A percentile compares a stretch with the other conserved stretches of the same genome.
phyloP scores from a whole-genome alignment of 495 filamentous ascomycete genomes.

The Bryoglossum gracile region DNA sequence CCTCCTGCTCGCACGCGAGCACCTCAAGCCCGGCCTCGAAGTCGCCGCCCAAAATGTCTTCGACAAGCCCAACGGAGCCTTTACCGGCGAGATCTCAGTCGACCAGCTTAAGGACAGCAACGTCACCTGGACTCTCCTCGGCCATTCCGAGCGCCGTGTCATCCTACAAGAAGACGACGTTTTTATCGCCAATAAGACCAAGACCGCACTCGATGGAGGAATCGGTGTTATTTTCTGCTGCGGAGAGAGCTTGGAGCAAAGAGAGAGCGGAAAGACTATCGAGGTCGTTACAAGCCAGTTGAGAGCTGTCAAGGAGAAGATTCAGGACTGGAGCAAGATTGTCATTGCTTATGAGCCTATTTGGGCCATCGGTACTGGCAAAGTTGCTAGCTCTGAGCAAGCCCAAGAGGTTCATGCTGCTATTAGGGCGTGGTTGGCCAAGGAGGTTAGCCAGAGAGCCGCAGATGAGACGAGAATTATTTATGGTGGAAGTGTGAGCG shows the following conservation, averaged over 20 bases:
- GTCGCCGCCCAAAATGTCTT: slow-evolving; percentile 94
- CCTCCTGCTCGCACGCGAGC: slow-evolving; percentile 74
- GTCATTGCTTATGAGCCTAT: slow-evolving; percentile 98
- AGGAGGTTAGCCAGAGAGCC: slow-evolving; percentile 61
- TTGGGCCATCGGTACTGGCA: slow-evolving; percentile 98
- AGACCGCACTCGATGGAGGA: slow-evolving; percentile 79
- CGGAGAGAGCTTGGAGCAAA: slow-evolving; percentile 89
- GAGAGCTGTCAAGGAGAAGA: slow-evolving; percentile 56
- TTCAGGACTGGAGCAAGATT: slow-evolving; percentile 83
- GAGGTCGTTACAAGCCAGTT: slow-evolving; percentile 82
- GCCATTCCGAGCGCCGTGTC: slow-evolving; percentile 87
- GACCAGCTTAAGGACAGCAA: slow-evolving; percentile 80
- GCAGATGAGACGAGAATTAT: slow-evolving; percentile 80
- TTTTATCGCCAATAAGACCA: slow-evolving; percentile 88
- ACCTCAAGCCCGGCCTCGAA: slow-evolving; percentile 55
- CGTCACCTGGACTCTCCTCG: slow-evolving; percentile 81
- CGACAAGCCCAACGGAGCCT: slow-evolving; percentile 93
- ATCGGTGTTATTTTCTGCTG: slow-evolving; percentile 91
- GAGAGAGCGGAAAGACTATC: slow-evolving; percentile 79
- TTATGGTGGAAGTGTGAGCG: slow-evolving; percentile 92
- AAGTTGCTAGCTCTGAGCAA: slow-evolving; percentile 89
- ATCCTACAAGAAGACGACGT: slow-evolving; percentile 78
- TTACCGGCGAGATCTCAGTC: slow-evolving; percentile 92
- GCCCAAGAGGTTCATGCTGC: slow-evolving; percentile 92
- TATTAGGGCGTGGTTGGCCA: slow-evolving; percentile 81